Conservation (phyloP, 768 basidiomycete species). For the Lactarius sp. region DNA sequence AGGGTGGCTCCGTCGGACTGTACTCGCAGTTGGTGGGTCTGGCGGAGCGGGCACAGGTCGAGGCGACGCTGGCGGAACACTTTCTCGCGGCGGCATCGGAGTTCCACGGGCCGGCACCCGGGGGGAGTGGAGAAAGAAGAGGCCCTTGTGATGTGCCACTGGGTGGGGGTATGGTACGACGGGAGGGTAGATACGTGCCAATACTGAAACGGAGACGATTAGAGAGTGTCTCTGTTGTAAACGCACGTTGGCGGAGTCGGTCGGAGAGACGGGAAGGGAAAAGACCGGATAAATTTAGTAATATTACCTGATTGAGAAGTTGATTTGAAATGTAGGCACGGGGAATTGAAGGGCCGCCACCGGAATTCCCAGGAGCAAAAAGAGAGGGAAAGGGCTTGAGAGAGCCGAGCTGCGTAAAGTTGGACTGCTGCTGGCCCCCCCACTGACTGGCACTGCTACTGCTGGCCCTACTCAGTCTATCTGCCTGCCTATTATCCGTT, state of each 20-base stretch:
- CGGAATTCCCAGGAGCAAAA: conserved; percentile 13
- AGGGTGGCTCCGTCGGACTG: conserved; percentile 26
- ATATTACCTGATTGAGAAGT: no score
- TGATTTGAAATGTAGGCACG: not conserved
- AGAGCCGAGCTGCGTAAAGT: conserved; percentile 9
- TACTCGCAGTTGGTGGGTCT: conserved; percentile 12
- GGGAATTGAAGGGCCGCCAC: not conserved
- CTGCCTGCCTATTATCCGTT: conserved; percentile 18
- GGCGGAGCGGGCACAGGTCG: conserved; percentile 57
- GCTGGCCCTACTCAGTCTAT: not conserved
- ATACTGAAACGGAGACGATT: conserved; percentile 62
- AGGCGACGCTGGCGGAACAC: conserved; percentile 57
- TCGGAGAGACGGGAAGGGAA: not conserved
- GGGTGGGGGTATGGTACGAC: conserved; percentile 65
- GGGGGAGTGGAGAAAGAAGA: conserved; percentile 20
- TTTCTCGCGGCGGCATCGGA: conserved; percentile 54
- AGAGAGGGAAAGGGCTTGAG: not conserved
- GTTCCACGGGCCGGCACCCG: conserved; percentile 44
- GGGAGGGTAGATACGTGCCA: conserved; percentile 59
- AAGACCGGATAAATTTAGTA: no score
- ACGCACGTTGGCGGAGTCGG: conserved; percentile 65
- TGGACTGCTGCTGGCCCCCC: conserved; percentile 22
- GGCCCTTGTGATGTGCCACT: conserved; percentile 50
- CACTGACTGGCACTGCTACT: not conserved
- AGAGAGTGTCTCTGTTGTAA: conserved; percentile 66